phyloP scores from a whole-genome alignment of 192 early-diverging fungal genomes.

The Dimargaris cristalligena region DNA sequence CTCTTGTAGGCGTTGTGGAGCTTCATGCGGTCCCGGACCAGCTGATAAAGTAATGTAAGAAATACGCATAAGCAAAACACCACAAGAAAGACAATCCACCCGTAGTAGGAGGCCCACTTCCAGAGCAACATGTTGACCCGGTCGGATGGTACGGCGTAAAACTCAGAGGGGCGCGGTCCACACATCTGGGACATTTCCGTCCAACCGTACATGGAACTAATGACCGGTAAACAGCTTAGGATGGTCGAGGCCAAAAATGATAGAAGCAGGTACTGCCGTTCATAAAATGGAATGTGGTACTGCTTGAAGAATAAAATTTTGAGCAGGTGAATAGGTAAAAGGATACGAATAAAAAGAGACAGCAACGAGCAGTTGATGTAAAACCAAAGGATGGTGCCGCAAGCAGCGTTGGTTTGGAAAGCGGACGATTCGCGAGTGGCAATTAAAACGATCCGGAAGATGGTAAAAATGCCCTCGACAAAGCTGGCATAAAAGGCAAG shows the following conservation, averaged over 20 bases:
- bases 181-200: slow-evolving; percentile 2
- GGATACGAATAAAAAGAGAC: slow-evolving; percentile 8
- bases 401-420: background rate
- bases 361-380: slow-evolving; percentile 7
- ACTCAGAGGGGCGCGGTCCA: background rate
- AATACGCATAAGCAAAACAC: slow-evolving; percentile 6
- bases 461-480: background rate
- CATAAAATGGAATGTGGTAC: slow-evolving; percentile 10
- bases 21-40: slow-evolving; percentile 7
- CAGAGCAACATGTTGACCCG: slow-evolving; percentile 7
- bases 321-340: slow-evolving; percentile 5
- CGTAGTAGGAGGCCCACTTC: slow-evolving; percentile 10
- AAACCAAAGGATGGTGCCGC: slow-evolving; percentile 3
- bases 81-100: slow-evolving; percentile 3
- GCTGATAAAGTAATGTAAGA: background rate
- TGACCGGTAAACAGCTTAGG: background rate
- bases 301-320: slow-evolving; percentile 12
- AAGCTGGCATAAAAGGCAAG: slow-evolving; percentile 3
- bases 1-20: slow-evolving; percentile 4
- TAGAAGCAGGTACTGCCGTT: slow-evolving; percentile 2
- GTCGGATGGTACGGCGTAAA: background rate
- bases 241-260: slow-evolving; percentile 1
- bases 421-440: background rate
- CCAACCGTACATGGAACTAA: slow-evolving; percentile 9
- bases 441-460: background rate